Evolutionary conservation across 23 red algal genomes (phyloP).

Genomic region (Chondrus crispus): DNA sequence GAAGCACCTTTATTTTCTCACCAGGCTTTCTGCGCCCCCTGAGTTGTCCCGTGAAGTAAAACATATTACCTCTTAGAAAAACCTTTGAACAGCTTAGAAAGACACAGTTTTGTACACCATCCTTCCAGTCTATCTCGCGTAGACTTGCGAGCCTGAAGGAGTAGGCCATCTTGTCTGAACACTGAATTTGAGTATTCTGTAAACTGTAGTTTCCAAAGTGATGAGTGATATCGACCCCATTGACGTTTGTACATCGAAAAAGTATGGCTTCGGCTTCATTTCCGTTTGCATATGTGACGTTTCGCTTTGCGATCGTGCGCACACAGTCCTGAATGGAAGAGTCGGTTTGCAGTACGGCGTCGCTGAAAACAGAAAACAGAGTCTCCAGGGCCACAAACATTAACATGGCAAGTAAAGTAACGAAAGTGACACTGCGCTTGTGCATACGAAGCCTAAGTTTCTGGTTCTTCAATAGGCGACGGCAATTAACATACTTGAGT

Average conservation of each 20-base stretch:
- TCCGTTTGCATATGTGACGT: background rate
- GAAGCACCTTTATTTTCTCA: background rate
- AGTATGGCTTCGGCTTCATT: background rate
- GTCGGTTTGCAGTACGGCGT: background rate
- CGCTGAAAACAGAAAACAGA: background rate
- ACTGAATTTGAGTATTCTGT: background rate
- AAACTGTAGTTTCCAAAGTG: background rate
- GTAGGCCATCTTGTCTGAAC: background rate
- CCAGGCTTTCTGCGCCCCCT: background rate
- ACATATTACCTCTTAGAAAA: background rate
- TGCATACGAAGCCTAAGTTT: background rate
- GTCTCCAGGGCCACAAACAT: background rate
- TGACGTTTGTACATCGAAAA: background rate
- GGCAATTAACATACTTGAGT: background rate
- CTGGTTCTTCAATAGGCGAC: background rate
- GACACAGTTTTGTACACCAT: background rate
- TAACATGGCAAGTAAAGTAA: background rate
- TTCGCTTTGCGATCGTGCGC: background rate
- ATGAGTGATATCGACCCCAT: background rate
- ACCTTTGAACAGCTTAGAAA: background rate
- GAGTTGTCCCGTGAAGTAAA: background rate
- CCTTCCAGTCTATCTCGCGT: background rate
- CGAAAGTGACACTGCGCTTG: background rate
- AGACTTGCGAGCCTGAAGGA: no score
- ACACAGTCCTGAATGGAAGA: background rate